Base-by-base conservation (phyloP, 2,329 filamentous ascomycete genomes). In the Phyllosticta capitalensis region DNA sequence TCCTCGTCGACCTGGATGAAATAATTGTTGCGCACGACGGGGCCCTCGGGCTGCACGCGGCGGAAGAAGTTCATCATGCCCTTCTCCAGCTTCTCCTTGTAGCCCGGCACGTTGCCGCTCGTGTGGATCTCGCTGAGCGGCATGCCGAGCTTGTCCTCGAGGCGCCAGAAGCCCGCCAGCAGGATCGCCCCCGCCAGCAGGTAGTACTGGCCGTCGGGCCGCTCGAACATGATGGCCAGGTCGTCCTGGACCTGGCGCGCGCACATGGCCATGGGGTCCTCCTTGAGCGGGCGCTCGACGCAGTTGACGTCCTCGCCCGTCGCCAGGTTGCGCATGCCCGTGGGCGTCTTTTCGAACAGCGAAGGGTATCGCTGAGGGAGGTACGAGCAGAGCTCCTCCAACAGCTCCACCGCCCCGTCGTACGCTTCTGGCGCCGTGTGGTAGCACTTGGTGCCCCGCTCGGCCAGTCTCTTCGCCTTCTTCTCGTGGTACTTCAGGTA, bases 1-100 rank as follows among this genome's bases (percentile, higher is more conserved):
- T 80, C 74, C 60, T 91, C 88, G 67, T 95, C 90, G 1, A 94
- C 89, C 73, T 95, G 90, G 63, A 95, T 81, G 75, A 95, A 95
- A 73, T 94, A 95, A 69, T 94, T 92, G 69, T 92, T 90, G 61
- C 89, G 79, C 20, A 84, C 65, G 22, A 88, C 81, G 0, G 84
- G 80, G 52, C 83, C 82, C 50, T 90, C 84, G 1, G 87, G 86
- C 67, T 81, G 79, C 0, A 94, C 71, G 0, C 90, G 77, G 0
- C 82, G 78, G 75, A 95, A 94, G 76, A 95, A 91, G 69, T 87
- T 90, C 75, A 81, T 81, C 88, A 92, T 92, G 12, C 88, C 87
- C 61, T 83, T 85, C 68, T 91, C 85, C 10, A 92, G 76, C 68
- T 89, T 90, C 65, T 83, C 77, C 61, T 80, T 80, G 76, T 81